phyloP scores from a whole-genome alignment of 257 asterid genomes.

The Capsicum chinense region DNA sequence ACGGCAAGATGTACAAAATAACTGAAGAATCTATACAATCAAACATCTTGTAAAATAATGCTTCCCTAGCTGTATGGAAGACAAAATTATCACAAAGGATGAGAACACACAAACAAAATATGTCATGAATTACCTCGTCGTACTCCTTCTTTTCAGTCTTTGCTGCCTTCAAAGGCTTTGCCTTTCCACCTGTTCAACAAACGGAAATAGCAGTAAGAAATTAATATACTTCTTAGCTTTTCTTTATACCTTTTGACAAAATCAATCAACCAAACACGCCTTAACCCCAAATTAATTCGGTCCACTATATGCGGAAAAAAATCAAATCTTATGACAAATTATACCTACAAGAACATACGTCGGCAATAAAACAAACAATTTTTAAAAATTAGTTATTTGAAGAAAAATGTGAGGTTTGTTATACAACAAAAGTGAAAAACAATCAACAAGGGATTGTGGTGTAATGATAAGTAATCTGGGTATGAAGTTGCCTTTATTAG shows the following conservation, averaged over 20 bases:
- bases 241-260: background rate
- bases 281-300: background rate
- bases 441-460: too few relatives aligned
- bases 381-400: background rate
- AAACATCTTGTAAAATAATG: background rate
- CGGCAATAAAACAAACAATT: background rate
- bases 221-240: background rate
- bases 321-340: background rate
- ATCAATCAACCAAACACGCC: slow-evolving; percentile 13
- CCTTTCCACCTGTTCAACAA: slow-evolving; percentile 28
- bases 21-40: background rate
- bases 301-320: background rate
- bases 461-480: too few relatives aligned
- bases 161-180: slow-evolving; percentile 30
- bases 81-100: background rate
- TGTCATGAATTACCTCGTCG: background rate
- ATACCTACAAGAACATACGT: background rate
- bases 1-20: background rate
- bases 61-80: background rate
- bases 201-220: background rate
- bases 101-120: background rate
- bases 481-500: too few relatives aligned
- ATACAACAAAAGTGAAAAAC: background rate
- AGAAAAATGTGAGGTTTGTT: background rate
- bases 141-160: slow-evolving; percentile 22